A percentile compares a stretch with the other conserved stretches of the same genome.
phyloP scores from a whole-genome alignment of 139 green algal species.

The Tetraselmis striata region DNA sequence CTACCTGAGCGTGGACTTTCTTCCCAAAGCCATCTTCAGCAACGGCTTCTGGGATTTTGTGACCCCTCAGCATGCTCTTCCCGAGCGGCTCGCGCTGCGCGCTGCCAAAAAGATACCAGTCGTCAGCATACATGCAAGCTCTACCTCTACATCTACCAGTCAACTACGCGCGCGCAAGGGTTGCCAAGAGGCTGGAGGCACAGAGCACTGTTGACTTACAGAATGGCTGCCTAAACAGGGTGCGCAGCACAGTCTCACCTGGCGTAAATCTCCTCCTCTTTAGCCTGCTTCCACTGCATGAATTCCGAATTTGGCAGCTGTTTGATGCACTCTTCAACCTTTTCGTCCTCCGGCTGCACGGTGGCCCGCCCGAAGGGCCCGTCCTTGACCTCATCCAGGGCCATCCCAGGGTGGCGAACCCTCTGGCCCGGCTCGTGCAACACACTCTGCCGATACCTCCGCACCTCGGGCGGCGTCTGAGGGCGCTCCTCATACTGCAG shows the following conservation, averaged over 20 bases:
- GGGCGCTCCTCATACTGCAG: conserved; percentile 24
- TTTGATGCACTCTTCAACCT: conserved; percentile 37
- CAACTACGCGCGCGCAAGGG: too few relatives aligned
- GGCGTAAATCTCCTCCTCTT: conserved; percentile 49
- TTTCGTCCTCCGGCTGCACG: conserved; percentile 22
- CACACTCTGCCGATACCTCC: conserved; percentile 52
- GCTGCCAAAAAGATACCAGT: conserved; percentile 26
- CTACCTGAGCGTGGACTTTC: conserved; percentile 39
- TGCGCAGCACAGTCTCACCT: too few relatives aligned
- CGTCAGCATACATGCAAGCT: too few relatives aligned
- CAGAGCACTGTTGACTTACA: too few relatives aligned
- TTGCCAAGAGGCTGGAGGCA: too few relatives aligned
- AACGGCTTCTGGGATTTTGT: conserved; percentile 47
- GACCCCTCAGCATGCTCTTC: conserved; percentile 37
- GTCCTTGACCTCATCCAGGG: conserved; percentile 31
- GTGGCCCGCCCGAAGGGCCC: conserved; percentile 44
- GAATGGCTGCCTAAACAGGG: too few relatives aligned
- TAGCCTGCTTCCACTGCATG: conserved; percentile 51
- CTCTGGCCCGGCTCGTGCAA: conserved; percentile 59
- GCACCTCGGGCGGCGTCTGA: conserved; percentile 38
- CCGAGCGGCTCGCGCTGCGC: conserved; percentile 56
- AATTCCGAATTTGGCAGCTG: conserved; percentile 46
- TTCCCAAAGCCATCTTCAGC: conserved; percentile 42
- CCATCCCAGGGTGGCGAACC: conserved; percentile 41
- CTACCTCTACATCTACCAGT: too few relatives aligned